Conservation (phyloP, 2,329 filamentous ascomycete species). For the Talaromyces sp. region DNA sequence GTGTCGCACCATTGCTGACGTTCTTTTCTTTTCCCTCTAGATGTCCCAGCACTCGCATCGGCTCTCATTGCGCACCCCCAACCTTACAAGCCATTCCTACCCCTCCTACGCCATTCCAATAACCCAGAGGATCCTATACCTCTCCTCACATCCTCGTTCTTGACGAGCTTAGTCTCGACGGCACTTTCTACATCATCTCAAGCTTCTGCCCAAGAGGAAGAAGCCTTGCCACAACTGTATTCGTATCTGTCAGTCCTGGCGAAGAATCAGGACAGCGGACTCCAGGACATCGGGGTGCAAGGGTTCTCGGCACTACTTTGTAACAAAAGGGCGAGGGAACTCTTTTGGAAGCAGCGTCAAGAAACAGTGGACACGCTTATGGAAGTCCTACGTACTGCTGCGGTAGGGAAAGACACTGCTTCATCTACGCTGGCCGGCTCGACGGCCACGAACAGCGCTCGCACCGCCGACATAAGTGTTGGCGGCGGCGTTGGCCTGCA, state of each 20-base stretch:
- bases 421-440: slow-evolving; percentile 47
- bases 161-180: slow-evolving; percentile 69
- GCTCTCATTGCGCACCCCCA: slow-evolving; percentile 66
- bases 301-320: slow-evolving; percentile 82
- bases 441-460: slow-evolving; percentile 47
- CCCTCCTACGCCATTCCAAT: slow-evolving; percentile 74
- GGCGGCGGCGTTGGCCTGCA: slow-evolving; percentile 81
- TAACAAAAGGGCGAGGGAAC: slow-evolving; percentile 63
- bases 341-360: slow-evolving; percentile 87
- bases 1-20: neutral
- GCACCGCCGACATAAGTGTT: slow-evolving; percentile 58
- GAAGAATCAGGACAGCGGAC: slow-evolving; percentile 77
- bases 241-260: slow-evolving; percentile 78
- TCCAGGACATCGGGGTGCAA: slow-evolving; percentile 93
- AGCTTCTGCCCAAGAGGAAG: slow-evolving; percentile 56
- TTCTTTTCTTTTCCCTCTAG: slow-evolving; percentile 42
- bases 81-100: slow-evolving; percentile 71
- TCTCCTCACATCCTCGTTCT: slow-evolving; percentile 79
- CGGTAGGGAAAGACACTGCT: slow-evolving; percentile 66
- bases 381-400: slow-evolving; percentile 69
- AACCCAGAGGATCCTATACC: slow-evolving; percentile 84
- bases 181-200: slow-evolving; percentile 58
- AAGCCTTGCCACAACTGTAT: slow-evolving; percentile 76
- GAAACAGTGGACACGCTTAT: slow-evolving; percentile 79
- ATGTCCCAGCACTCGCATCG: slow-evolving; percentile 70